Conservation (phyloP, 139 green algal genomes). For the Eudorina sp. region DNA sequence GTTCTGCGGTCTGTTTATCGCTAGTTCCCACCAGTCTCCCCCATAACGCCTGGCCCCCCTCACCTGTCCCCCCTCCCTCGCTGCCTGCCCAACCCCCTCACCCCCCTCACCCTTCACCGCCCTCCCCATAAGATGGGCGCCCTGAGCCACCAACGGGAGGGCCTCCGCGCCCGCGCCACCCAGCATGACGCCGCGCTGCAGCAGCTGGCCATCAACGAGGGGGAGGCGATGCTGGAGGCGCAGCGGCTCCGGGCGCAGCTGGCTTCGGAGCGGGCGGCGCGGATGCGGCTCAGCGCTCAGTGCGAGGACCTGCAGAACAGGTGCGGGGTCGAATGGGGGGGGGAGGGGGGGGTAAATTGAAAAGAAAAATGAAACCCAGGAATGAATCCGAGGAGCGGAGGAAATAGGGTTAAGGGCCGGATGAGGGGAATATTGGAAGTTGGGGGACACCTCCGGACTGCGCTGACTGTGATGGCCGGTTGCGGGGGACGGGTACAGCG, state of each 20-base stretch:
- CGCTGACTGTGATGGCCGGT: too few relatives aligned
- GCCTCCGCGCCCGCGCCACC: not conserved
- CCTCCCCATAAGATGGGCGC: slow-evolving; percentile 5
- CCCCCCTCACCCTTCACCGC: not conserved
- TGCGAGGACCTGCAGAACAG: slow-evolving; percentile 42
- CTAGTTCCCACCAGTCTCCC: too few relatives aligned
- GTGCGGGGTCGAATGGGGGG: not conserved
- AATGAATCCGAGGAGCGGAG: too few relatives aligned
- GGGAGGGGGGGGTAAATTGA: not conserved
- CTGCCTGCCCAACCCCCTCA: not conserved
- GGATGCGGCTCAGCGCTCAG: slow-evolving; percentile 15
- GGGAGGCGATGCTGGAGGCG: slow-evolving; percentile 40
- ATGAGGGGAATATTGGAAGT: too few relatives aligned
- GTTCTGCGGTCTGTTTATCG: too few relatives aligned
- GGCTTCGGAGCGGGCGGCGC: slow-evolving; percentile 35
- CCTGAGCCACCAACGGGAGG: slow-evolving; percentile 23
- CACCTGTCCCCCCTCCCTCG: not conserved
- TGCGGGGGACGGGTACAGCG: too few relatives aligned
- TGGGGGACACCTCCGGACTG: too few relatives aligned
- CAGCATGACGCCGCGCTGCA: slow-evolving; percentile 24
- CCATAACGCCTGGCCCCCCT: too few relatives aligned
- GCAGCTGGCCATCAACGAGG: slow-evolving; percentile 34
- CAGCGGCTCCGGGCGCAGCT: slow-evolving; percentile 11
- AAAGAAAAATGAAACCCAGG: too few relatives aligned
- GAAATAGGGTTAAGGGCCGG: too few relatives aligned